Evolutionary conservation across 176 grass and related monocot species (phyloP), one percentile per base, ranked within the genome.

Genomic region (Phoenix dactylifera): DNA sequence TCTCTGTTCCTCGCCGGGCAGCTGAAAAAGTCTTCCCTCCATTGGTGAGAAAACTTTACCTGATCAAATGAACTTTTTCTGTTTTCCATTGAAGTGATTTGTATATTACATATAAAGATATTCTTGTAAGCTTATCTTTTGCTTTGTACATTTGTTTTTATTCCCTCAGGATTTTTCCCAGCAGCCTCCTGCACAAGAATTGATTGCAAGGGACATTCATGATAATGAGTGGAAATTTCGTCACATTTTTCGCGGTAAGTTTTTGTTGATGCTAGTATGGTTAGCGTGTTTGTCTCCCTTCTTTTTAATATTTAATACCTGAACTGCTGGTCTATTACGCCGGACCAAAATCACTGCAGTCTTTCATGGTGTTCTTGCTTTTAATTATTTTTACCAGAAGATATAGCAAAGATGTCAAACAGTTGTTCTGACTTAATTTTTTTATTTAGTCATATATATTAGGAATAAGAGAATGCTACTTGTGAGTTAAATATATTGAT

Each of bases 221-320:
- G 91, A 87, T 12, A 95, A 95, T 29, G 91, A 95, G 28, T 95
- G 91, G 91, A 95, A 95, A 76, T 95, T 95, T 66, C 91, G 91
- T 49, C 91, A 95, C 55, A 87, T 95, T 73, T 95, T 95, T 74
- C 82, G 91, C 24, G 91, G 91, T 95, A 15, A 83, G 26, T 59
- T 9, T 65, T 7, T 44, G 35, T 44, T 3, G 35, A 44, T 44
- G 35, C 35, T 44, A 44, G 35, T 44, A 44, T 44, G 9, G 35
- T 44, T 12, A 14, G 35, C 12, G 7, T 44, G 35, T 44, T 28
- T 59, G 57, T 59, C 26, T 1, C 7, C 25, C 15, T 59, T 30
- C n/a, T 65, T 52, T 4, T 15, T n/a, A 18, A 52, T 51, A 25
- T 65, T 52, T 26, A 44, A 44, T 44, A 3, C 35, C 1, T 12